Evolutionary conservation across 129 eudicot species (phyloP).

Genomic region (sunflower (Helianthus annuus)): HanXRQr2.0-SUNRISE NC_035449.2:2827529-2828028

Average conservation of each 20-base stretch:
- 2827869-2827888: not conserved
- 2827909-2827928: not conserved
- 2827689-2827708: too few relatives aligned
- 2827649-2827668: not conserved
- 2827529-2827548: not conserved
- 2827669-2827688: not conserved
- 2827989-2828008: too few relatives aligned
- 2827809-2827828: constrained; percentile 7
- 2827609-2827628: not conserved
- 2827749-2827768: not conserved
- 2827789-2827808: not conserved
- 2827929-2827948: not conserved
- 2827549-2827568: not conserved
- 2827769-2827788: not conserved
- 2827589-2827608: not conserved
- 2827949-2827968: too few relatives aligned
- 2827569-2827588: not conserved
- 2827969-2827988: too few relatives aligned
- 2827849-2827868: not conserved
- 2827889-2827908: not conserved
- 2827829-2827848: not conserved
- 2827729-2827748: too few relatives aligned
- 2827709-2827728: too few relatives aligned
- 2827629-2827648: too few relatives aligned
- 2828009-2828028: too few relatives aligned